Evolutionary conservation across 257 asterid species (phyloP), one percentile per base, ranked within the genome.

Genomic region (Oldenlandia corymbosa): DNA sequence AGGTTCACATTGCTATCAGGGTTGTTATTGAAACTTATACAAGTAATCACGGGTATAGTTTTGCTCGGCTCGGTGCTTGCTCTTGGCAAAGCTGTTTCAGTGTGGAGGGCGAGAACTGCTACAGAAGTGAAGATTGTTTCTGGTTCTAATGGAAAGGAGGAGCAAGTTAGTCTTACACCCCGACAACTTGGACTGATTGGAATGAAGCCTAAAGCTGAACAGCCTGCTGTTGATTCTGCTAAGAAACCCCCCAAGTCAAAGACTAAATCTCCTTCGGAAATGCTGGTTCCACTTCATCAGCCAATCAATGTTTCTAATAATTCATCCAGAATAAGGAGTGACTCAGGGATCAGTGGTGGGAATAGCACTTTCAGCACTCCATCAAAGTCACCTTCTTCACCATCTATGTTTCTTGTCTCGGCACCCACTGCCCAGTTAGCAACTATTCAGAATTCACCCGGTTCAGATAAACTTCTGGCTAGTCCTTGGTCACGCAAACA

Each of bases 401-500:
- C 95, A 11, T 82, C 95, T 53, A 72, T 82, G 80, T 86, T 80
- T 78, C 93, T 88, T 62, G 88, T 84, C 58, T 83, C 95, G 14
- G 31, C 84, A 48, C 24, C 79, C 32, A 71, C 92, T 49, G 71
- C 80, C 30, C 83, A 75, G 48, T 81, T 88, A 43, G 84, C 87
- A 10, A 66, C 94, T 70, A 58, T 79, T 68, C 87, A 72, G 76
- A 72, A 78, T 73, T 79, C 93, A 42, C 79, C 88, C 5, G 80
- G 80, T 68, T 71, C 71, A 34, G 92, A 83, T 79, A 84, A 79
- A 66, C 73, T 74, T 68, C 67, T 67, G 61, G 58, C 75, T 71
- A 75, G 77, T 67, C 96, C 98, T 56, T 91, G 98, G 98, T 86
- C 88, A 65, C 83, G 69, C 68, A 88, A 75, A 69, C 81, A 95